These are phyloP conservation scores for Sarocladium brachiariae DNA, from an alignment of 2,329 filamentous ascomycete species.

Conservation along the genomic window DNA sequence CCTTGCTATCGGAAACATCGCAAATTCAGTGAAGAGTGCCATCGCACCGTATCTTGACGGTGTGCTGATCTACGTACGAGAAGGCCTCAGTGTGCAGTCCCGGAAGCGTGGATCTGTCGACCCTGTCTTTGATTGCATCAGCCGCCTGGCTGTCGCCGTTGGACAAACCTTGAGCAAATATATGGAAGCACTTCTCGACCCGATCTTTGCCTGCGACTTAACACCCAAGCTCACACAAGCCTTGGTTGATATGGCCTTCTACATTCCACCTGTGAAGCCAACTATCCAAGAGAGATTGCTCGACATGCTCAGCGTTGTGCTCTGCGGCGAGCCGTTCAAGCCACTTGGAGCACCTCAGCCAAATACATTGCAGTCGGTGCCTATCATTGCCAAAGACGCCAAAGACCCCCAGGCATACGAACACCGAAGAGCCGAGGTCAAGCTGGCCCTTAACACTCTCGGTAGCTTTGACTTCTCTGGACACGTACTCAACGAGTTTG, in stretches of 20 bases:
- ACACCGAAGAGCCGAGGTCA: conserved; percentile 76
- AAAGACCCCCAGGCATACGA: conserved; percentile 80
- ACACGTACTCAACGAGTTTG: conserved; percentile 95
- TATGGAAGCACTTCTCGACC: conserved; percentile 90
- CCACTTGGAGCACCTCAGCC: conserved; percentile 82
- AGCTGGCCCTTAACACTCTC: conserved; percentile 85
- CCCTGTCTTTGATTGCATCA: conserved; percentile 96
- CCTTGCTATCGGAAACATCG: conserved; percentile 90
- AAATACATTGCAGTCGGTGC: conserved; percentile 73
- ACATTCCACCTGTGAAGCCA: conserved; percentile 88
- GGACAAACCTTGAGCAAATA: conserved; percentile 97
- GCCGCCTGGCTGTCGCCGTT: conserved; percentile 88
- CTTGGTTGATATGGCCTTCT: conserved; percentile 96
- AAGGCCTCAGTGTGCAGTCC: conserved; percentile 78
- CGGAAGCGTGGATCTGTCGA: conserved; percentile 57
- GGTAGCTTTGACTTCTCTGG: conserved; percentile 96
- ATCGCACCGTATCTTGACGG: conserved; percentile 94
- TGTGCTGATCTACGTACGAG: conserved; percentile 86
- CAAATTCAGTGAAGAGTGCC: conserved; percentile 89
- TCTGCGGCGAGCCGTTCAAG: conserved; percentile 87
- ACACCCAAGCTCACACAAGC: conserved; percentile 92
- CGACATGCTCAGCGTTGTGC: conserved; percentile 88
- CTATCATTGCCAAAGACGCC: conserved; percentile 79
- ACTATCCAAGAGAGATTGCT: conserved; percentile 90
- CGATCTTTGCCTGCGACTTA: conserved; percentile 93